Evolutionary conservation across 768 basidiomycete genomes (phyloP), one percentile per base, ranked within the genome.

Genomic region (Lactarius hatsudake): DNA sequence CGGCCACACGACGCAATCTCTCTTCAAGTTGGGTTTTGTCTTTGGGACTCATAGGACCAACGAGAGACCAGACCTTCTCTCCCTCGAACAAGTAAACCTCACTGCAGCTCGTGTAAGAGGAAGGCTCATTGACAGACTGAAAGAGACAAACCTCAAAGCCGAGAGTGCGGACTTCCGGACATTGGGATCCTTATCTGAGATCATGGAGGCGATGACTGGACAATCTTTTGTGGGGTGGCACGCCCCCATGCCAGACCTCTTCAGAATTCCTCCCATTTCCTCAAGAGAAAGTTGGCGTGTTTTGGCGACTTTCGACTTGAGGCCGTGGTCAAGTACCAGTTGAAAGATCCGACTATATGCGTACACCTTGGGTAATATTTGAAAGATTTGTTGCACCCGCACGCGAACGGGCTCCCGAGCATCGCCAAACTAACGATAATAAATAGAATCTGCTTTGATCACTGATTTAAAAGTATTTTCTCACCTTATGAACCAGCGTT

Each of bases 1-100:
- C 89, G 36, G 87, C 80, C n/a, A 93, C 86, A 40, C 93, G 89
- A 56, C 91, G 88, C 34, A 97, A 78, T 9, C 93, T 85, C 73
- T 96, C 95, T 76, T 96, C 94, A 36, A 97, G 83, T 73, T 95
- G 93, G 10, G 93, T 94, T 73, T 91, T 94, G 73, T 96, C 94
- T 76, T 96, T 96, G 5, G 90, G 80, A 55, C 89, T 84, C 34
- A 97, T 79, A 10, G 81, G 71, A 1, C 93, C 93, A 54, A 94
- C 90, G 12, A 89, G 77, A 13, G 83, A 79, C 92, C 91, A 96
- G 15, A 95, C 85, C 71, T 87, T 90, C 72, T 96, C 94, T 23
- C 95, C 95, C 23, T 91, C 84, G 17, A 93, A 82, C 10, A 84
- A 80, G 74, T 94, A 96, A 3, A 83, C 89, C 75, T 95, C 91